Percentiles rank a stretch among this genome's conserved stretches.
Conservation (phyloP, 2,329 filamentous ascomycete species). For the Fonsecaea nubica region DNA sequence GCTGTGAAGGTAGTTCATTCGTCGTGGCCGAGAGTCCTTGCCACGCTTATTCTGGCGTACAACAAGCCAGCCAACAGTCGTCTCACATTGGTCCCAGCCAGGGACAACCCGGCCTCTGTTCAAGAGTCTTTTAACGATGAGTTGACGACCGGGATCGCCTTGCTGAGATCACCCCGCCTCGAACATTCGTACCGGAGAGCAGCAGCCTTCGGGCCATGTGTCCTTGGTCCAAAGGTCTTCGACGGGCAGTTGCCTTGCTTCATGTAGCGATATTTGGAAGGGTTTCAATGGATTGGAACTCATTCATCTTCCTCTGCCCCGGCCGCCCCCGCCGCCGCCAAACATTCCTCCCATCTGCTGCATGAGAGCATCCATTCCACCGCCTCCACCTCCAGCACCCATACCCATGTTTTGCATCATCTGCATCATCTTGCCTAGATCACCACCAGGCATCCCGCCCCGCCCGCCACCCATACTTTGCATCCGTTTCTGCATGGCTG, state of each 20-base stretch:
- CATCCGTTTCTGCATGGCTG: constrained; percentile 95
- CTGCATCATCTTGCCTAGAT: constrained; percentile 86
- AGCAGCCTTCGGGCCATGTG: background rate
- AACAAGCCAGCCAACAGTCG: background rate
- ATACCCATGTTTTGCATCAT: constrained; percentile 96
- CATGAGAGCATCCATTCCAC: constrained; percentile 72
- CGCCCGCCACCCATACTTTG: constrained; percentile 85
- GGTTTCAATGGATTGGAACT: background rate
- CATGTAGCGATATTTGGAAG: background rate
- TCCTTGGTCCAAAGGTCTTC: background rate
- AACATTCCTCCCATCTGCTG: constrained; percentile 74
- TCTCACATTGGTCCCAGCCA: background rate
- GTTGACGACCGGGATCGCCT: background rate
- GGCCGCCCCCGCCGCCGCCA: constrained; percentile 46
- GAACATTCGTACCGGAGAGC: background rate
- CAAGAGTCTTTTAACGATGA: background rate
- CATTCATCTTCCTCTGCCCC: constrained; percentile 53
- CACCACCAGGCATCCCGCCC: constrained; percentile 65
- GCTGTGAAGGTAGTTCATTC: background rate
- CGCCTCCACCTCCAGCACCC: constrained; percentile 69
- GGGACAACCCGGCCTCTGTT: background rate
- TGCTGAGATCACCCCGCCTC: background rate
- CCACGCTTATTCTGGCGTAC: background rate
- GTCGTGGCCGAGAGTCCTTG: background rate
- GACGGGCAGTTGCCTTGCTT: background rate